Evolutionary conservation across 495 filamentous ascomycete species (phyloP), one percentile per base, ranked within the genome.

Genomic region (Lindgomyces ingoldianus): DNA sequence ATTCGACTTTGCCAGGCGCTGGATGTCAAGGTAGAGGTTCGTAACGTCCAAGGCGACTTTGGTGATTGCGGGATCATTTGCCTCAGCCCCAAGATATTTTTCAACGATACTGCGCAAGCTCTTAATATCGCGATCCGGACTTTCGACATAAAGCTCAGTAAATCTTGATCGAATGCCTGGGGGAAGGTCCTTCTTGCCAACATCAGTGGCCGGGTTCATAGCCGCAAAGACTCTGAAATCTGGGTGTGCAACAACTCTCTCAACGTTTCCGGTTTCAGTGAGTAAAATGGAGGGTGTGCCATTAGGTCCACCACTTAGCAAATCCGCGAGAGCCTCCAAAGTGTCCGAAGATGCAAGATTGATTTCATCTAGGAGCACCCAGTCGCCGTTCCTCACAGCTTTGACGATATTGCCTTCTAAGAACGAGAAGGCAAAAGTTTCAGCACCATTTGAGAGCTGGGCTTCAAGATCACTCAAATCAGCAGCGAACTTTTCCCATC

Each of bases 171-270:
- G 81, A 29, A 95, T 79, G 3, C 94, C 91, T 53, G 87, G 84
- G 0, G 92, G 93, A 2, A 99, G 80, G 73, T 98, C 94, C 58
- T 91, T 85, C 78, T 98, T 99, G 30, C 95, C 95, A 59, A 96
- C 84, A 80, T 99, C 95, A 12, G 93, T 98, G 11, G 95, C 93
- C 46, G 95, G 95, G 71, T 99, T 99, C 95, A 99, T 99, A 46
- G 94, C 94, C 24, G 90, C 95, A 75, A 99, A 98, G 24, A 99
- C 89, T 30, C 95, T 87, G 74, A 99, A 99, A 68, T 96, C 84
- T 1, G 90, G 88, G 73, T 99, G 94, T 1, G 92, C 93, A 54
- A 87, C 84, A 9, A 98, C 86, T 45, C 91, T 83, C 73, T 97
- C 91, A 24, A 92, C 87, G 60, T 92, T 89, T 52, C 94, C 95